Evolutionary conservation across 306 rosid genomes (phyloP), one percentile per base, ranked within the genome.

Genomic region (Herpetospermum pedunculosum): DNA sequence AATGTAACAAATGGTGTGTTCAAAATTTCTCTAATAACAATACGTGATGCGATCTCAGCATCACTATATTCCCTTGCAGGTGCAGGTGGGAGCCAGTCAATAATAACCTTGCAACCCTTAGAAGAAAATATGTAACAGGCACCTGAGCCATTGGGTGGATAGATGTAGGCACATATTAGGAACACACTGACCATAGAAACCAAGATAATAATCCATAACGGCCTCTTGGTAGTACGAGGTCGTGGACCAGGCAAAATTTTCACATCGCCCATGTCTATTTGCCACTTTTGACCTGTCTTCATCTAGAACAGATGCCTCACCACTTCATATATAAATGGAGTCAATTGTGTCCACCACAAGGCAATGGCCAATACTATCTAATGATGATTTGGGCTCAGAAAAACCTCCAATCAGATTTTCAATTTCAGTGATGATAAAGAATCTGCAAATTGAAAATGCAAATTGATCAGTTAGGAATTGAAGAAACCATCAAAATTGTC

Each of bases 171-270:
- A 80, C 87, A 84, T 4, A 95, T 82, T 72, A 95, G 82, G 77
- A 95, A 92, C 44, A 88, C 75, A 9, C 90, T 86, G 41, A 95
- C 95, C 82, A 95, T 82, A 25, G 92, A 87, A 74, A 95, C 88
- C 88, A 95, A 80, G 74, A 92, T 80, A 76, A 95, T 89, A 65
- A 95, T 92, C 99, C 99, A 95, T 79, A 84, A 38, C 1, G 97
- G 99, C 77, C 86, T 87, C 92, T 80, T 95, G 75, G 92, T 34
- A 26, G 96, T 84, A 54, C 99, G 97, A 52, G 88, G 92, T 76
- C 99, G 99, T 76, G 90, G 69, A 48, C 96, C 96, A 14, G 92
- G 84, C 82, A 88, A 77, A 78, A 82, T 79, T 80, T 86, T 92
- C 92, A 91, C 72, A 75, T 89, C 97, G 46, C 89, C 88, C 90